A percentile compares a stretch with the other conserved stretches of the same genome.
Evolutionary conservation across 202 grass and related monocot species (phyloP).

Genomic region (Setaria viridis): DNA sequence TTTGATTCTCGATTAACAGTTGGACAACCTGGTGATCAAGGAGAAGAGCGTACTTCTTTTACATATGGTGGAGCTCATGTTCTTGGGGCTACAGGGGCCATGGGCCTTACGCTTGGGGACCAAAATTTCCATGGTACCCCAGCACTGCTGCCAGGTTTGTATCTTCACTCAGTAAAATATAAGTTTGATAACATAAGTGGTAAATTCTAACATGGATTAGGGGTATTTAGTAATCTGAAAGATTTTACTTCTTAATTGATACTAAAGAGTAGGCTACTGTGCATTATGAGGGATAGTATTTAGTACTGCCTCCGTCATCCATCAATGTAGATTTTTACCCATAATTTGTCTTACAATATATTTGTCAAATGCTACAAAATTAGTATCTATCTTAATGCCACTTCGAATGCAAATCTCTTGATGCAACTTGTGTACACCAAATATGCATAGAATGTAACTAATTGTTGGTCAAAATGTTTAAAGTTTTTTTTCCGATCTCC

Average conservation of each 20-base stretch:
- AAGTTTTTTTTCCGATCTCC: not conserved
- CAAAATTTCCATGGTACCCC: conserved; percentile 86
- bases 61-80: conserved; percentile 60
- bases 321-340: too few relatives aligned
- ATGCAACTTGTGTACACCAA: too few relatives aligned
- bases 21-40: conserved; percentile 51
- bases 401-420: too few relatives aligned
- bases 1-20: conserved; percentile 35
- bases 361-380: too few relatives aligned
- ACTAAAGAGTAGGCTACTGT: conserved; percentile 3
- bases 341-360: too few relatives aligned
- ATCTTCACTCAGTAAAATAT: conserved; percentile 1
- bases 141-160: conserved; percentile 90
- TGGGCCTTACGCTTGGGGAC: conserved; percentile 74
- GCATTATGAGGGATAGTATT: conserved; percentile 1
- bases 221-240: conserved; percentile 1
- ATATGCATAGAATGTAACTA: too few relatives aligned
- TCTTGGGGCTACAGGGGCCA: conserved; percentile 66
- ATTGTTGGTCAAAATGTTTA: too few relatives aligned
- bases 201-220: not conserved
- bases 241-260: not conserved
- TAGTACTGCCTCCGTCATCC: too few relatives aligned
- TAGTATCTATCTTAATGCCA: too few relatives aligned
- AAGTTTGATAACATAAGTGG: conserved; percentile 31
- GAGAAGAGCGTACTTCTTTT: conserved; percentile 51